A percentile compares a stretch with the other conserved stretches of the same genome.
These are phyloP conservation scores for Streptanthus diversifolius DNA, from an alignment of 345 rosid genomes.

Conservation along the genomic window DNA sequence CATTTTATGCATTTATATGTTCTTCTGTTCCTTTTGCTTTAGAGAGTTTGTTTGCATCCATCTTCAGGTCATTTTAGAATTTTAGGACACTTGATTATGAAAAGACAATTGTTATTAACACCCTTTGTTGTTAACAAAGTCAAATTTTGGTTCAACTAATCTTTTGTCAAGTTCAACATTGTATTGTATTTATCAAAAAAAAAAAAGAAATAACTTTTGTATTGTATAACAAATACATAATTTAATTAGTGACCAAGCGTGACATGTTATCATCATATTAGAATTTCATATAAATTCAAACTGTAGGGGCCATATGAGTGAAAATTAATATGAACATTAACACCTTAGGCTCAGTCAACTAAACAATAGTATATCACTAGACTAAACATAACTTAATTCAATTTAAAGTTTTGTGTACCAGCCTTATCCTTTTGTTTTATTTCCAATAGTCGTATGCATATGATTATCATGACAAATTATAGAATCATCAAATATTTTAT, in stretches of 20 bases:
- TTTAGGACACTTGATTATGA: background rate
- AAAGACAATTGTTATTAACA: background rate
- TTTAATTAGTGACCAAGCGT: background rate
- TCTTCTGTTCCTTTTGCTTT: background rate
- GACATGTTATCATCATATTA: slow-evolving; percentile 1
- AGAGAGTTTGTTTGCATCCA: slow-evolving; percentile 5
- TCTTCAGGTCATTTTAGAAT: background rate
- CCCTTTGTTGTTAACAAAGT: slow-evolving; percentile 9
- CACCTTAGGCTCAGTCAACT: slow-evolving; percentile 27
- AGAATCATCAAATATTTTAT: background rate
- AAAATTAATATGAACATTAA: background rate
- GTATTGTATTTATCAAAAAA: background rate
- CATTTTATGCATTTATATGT: background rate
- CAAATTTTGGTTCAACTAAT: slow-evolving; percentile 24
- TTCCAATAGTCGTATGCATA: background rate
- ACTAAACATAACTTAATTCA: background rate
- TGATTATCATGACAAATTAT: background rate
- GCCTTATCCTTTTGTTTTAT: background rate
- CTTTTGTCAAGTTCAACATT: slow-evolving; percentile 23
- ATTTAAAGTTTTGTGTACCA: slow-evolving; percentile 12
- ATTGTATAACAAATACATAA: background rate
- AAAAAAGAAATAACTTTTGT: too few relatives aligned
- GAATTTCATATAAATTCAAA: background rate
- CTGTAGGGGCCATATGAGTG: background rate
- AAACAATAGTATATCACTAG: background rate